Evolutionary conservation across 1,139 yeast genomes (phyloP).

Genomic region (Scheffersomyces titani): DNA sequence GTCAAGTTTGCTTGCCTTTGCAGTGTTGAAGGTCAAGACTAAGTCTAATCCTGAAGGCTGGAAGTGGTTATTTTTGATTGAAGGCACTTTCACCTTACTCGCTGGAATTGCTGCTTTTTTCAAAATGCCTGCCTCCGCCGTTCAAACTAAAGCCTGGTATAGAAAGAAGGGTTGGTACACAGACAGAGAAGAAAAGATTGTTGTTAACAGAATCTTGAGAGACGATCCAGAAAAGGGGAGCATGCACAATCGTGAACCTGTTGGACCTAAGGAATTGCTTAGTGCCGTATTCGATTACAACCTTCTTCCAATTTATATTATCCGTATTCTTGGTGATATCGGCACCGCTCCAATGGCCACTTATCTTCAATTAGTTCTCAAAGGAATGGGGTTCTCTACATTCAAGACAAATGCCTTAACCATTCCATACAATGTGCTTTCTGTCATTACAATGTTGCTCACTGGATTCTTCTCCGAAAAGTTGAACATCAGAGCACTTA

Average conservation of each 20-base stretch:
- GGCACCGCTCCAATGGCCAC: constrained; percentile 40
- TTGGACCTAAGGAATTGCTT: constrained; percentile 39
- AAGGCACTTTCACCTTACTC: constrained; percentile 56
- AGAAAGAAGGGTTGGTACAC: constrained; percentile 63
- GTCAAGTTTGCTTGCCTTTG: constrained; percentile 49
- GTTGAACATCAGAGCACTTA: constrained; percentile 35
- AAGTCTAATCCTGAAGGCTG: constrained; percentile 49
- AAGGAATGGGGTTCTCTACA: constrained; percentile 55
- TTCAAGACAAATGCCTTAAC: constrained; percentile 55
- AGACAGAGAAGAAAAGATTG: constrained; percentile 60
- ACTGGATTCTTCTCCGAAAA: constrained; percentile 43
- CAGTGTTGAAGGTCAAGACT: constrained; percentile 44
- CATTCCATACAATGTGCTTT: constrained; percentile 49
- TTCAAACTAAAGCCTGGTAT: constrained; percentile 54
- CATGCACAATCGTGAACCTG: constrained; percentile 64
- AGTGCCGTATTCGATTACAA: constrained; percentile 53
- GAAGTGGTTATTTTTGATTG: constrained; percentile 67
- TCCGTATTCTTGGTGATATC: constrained; percentile 50
- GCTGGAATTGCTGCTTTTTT: constrained; percentile 56
- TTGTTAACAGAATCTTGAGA: constrained; percentile 61
- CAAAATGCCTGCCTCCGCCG: constrained; percentile 61
- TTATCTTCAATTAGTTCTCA: constrained; percentile 56
- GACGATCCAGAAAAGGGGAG: constrained; percentile 74
- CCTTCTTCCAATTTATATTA: constrained; percentile 53
- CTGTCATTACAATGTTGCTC: constrained; percentile 36